phyloP scores from a whole-genome alignment of 2,329 filamentous ascomycete genomes.

The Aspergillus neoniger region DNA sequence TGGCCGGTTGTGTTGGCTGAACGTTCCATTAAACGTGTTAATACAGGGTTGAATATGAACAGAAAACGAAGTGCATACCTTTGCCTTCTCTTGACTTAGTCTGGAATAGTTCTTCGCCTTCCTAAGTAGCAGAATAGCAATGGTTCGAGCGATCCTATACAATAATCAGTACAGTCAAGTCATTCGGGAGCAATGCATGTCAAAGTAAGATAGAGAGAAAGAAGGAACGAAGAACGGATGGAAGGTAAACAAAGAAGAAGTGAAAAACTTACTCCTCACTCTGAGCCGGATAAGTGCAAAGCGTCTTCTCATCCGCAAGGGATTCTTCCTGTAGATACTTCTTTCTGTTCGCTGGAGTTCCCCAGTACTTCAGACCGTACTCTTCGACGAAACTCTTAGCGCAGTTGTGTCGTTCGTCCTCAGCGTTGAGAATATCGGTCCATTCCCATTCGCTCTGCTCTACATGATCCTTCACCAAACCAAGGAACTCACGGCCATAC shows the following conservation, averaged over 20 bases:
- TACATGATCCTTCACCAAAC: slow-evolving; percentile 15
- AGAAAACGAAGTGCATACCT: background rate
- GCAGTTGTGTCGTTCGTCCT: slow-evolving; percentile 11
- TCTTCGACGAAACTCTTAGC: slow-evolving; percentile 22
- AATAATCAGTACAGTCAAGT: background rate
- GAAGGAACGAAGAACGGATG: background rate
- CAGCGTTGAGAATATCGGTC: slow-evolving; percentile 13
- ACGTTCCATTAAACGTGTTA: background rate
- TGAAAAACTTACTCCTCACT: slow-evolving; percentile 22
- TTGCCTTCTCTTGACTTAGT: background rate
- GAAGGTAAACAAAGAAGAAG: background rate
- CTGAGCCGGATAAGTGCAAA: slow-evolving; percentile 22
- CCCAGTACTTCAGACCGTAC: slow-evolving; percentile 27
- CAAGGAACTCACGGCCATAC: slow-evolving; percentile 20
- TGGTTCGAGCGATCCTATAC: slow-evolving; percentile 16
- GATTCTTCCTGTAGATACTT: slow-evolving; percentile 25
- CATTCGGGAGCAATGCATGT: background rate
- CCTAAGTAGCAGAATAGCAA: slow-evolving; percentile 22
- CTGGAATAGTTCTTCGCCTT: slow-evolving; percentile 17
- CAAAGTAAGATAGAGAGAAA: too few species aligned
- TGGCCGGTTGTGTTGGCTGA: too few species aligned
- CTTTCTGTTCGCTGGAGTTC: slow-evolving; percentile 15
- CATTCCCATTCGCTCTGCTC: slow-evolving; percentile 11
- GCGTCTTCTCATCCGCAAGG: slow-evolving; percentile 12
- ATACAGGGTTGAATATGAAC: too few species aligned